Evolutionary conservation across 2,329 filamentous ascomycete genomes (phyloP).

Genomic region (Epichloe coenophiala): DNA sequence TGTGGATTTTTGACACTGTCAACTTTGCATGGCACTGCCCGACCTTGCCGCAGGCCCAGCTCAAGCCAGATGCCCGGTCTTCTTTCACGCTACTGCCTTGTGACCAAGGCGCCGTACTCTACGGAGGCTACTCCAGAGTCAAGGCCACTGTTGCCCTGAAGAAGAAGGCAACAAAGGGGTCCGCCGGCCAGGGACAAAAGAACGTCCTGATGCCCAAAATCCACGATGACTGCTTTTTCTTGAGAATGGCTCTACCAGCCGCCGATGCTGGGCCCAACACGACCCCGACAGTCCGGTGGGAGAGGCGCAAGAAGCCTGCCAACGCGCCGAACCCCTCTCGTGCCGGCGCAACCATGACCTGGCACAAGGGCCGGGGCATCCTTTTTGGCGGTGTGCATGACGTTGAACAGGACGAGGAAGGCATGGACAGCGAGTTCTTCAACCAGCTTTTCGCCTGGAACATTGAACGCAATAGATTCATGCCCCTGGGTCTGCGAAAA

Average conservation of each 20-base stretch:
- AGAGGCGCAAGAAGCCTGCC: conserved; percentile 80
- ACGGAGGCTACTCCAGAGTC: conserved; percentile 85
- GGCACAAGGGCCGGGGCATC: conserved; percentile 86
- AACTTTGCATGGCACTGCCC: conserved; percentile 78
- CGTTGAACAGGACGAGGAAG: conserved; percentile 81
- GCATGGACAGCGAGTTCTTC: conserved; percentile 96
- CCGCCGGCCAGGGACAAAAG: conserved; percentile 45
- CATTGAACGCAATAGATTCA: conserved; percentile 88
- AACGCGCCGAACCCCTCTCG: conserved; percentile 75
- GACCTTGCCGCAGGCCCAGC: conserved; percentile 58
- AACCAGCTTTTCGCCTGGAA: conserved; percentile 88
- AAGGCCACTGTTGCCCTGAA: conserved; percentile 58
- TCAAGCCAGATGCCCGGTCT: conserved; percentile 81
- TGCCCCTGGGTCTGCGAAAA: conserved; percentile 66
- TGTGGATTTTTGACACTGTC: conserved; percentile 91
- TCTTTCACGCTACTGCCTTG: conserved; percentile 88
- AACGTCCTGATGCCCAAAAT: conserved; percentile 76
- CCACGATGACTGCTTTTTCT: conserved; percentile 89
- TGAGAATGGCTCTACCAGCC: conserved; percentile 63
- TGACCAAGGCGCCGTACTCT: conserved; percentile 78
- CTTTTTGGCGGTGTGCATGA: conserved; percentile 96
- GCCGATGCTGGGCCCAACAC: conserved; percentile 52
- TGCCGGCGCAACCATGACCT: conserved; percentile 85
- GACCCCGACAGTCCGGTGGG: conserved; percentile 71
- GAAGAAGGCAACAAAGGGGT: conserved; percentile 38